A percentile compares a stretch with the other conserved stretches of the same genome.
These are phyloP conservation scores for Coemansia sp. DNA, from an alignment of 192 early-diverging fungal genomes.

Conservation along the genomic window DNA sequence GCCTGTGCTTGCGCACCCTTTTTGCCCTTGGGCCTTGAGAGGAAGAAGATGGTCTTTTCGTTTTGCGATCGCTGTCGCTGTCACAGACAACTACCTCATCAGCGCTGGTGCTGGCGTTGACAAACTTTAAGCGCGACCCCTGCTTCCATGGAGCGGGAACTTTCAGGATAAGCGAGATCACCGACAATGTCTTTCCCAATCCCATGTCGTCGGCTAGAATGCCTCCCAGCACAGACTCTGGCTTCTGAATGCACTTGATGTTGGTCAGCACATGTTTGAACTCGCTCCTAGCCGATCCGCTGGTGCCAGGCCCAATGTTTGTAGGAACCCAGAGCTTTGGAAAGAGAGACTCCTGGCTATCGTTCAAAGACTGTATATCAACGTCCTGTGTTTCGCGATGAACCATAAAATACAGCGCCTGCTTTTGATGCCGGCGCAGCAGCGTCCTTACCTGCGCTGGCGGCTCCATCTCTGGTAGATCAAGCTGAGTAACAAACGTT, in stretches of 20 bases:
- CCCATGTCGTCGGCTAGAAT: conserved; percentile 55
- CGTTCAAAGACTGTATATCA: conserved; percentile 39
- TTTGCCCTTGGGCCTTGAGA: no score
- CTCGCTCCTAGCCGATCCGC: not conserved
- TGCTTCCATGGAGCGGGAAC: conserved; percentile 17
- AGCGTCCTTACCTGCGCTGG: conserved; percentile 55
- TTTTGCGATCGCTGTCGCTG: not conserved
- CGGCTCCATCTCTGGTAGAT: conserved; percentile 41
- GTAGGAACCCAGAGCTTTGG: conserved; percentile 40
- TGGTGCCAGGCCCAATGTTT: not conserved
- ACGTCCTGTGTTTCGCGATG: conserved; percentile 70
- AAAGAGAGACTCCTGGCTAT: conserved; percentile 11
- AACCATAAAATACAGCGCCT: conserved; percentile 78
- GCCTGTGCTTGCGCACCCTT: not conserved
- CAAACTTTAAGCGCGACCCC: conserved; percentile 41
- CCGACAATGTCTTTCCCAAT: conserved; percentile 50
- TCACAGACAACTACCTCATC: not conserved
- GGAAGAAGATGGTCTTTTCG: not conserved
- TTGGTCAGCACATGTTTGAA: conserved; percentile 36
- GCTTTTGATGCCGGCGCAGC: conserved; percentile 81
- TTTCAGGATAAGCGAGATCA: conserved; percentile 28
- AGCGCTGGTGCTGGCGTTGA: not conserved
- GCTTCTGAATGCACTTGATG: conserved; percentile 30
- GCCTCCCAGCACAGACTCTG: conserved; percentile 38
- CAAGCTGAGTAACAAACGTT: conserved; percentile 52